phyloP scores from a whole-genome alignment of 345 rosid genomes.

The Ricinus communis region DNA sequence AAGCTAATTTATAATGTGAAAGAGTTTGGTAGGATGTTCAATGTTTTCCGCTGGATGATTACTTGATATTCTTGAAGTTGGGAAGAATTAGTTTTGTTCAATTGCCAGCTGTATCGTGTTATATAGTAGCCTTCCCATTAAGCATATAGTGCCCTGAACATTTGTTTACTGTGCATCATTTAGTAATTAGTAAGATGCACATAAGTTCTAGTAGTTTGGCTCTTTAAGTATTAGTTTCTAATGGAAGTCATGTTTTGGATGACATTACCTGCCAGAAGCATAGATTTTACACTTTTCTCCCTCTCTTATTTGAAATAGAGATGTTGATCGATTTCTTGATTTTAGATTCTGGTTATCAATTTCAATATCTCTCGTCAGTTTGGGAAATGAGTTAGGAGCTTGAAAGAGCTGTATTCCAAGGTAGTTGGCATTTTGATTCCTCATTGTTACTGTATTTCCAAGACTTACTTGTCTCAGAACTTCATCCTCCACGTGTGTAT shows the following conservation, averaged over 20 bases:
- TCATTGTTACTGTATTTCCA: background rate
- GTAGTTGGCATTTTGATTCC: background rate
- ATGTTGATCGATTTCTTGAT: no score
- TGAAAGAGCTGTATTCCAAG: background rate
- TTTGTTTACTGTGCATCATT: background rate
- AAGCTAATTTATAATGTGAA: no score
- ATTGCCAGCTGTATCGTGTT: background rate
- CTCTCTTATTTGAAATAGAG: no score
- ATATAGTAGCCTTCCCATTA: no score
- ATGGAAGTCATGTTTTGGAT: constrained; percentile 2
- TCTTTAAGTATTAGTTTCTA: background rate
- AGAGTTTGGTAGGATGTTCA: no score
- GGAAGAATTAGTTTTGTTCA: no score
- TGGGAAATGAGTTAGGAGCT: background rate
- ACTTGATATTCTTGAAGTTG: no score
- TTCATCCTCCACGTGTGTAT: background rate
- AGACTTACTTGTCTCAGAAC: background rate
- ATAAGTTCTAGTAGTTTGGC: background rate
- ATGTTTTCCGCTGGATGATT: no score
- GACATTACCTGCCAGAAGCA: background rate
- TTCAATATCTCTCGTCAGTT: background rate
- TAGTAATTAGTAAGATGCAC: background rate
- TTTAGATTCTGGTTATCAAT: background rate
- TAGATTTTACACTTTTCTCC: background rate
- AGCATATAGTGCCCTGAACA: background rate